A percentile compares a stretch with the other conserved stretches of the same genome.
phyloP scores from a whole-genome alignment of 345 rosid genomes.

The Eucalyptus coolabah region DNA sequence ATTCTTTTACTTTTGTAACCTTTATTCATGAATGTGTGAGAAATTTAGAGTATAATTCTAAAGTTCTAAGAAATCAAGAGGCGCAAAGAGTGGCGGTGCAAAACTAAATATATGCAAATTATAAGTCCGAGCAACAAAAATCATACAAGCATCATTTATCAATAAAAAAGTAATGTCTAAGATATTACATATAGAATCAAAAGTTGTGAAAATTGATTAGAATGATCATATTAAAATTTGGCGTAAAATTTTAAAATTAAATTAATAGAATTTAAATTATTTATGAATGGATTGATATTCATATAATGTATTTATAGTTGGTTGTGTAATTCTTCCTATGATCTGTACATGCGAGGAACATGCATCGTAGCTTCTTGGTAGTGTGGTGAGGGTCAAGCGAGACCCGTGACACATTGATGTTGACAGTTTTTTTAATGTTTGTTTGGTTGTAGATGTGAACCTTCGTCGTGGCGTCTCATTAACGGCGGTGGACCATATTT shows the following conservation, averaged over 20 bases:
- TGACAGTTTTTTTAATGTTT: neutral
- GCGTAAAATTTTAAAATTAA: rapidly evolving
- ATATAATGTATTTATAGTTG: neutral
- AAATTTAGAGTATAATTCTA: neutral
- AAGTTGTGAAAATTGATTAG: neutral
- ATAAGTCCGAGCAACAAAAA: neutral
- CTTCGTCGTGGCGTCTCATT: neutral
- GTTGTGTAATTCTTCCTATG: neutral
- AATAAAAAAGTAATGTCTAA: neutral
- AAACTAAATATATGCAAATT: neutral
- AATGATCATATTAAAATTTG: neutral
- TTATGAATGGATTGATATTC: neutral
- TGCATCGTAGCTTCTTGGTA: neutral
- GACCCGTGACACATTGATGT: neutral
- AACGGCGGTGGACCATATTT: neutral
- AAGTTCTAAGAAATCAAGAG: neutral
- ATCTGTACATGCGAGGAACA: neutral
- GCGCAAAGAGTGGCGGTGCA: neutral
- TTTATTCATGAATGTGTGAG: neutral
- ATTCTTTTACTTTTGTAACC: neutral
- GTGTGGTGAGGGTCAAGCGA: neutral
- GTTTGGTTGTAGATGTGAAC: neutral
- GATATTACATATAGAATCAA: neutral
- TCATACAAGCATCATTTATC: neutral
- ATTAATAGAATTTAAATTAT: neutral